phyloP scores from a whole-genome alignment of 2,329 filamentous ascomycete genomes.

The Ampelomyces quisqualis region DNA sequence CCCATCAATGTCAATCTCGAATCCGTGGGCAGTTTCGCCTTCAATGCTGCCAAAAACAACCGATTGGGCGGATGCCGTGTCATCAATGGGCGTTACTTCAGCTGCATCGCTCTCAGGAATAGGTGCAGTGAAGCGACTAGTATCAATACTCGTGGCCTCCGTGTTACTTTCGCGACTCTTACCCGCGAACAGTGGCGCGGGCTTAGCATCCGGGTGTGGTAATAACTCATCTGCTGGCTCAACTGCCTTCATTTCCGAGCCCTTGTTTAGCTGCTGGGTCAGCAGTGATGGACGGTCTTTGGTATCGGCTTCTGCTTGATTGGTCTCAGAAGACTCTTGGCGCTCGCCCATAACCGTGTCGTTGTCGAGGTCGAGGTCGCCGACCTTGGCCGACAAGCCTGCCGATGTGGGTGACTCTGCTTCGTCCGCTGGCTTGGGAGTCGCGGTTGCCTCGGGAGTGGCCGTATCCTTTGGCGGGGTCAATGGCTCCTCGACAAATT shows the following conservation, averaged over 20 bases:
- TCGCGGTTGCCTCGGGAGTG: constrained; percentile 19
- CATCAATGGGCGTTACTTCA: constrained; percentile 43
- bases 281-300: constrained; percentile 44
- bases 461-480: constrained; percentile 53
- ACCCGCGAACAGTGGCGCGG: constrained; percentile 63
- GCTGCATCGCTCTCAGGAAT: constrained; percentile 34
- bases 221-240: constrained; percentile 44
- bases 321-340: constrained; percentile 20
- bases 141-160: constrained; percentile 31
- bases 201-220: constrained; percentile 66
- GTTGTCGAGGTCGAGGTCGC: constrained; percentile 61
- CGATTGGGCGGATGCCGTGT: constrained; percentile 36
- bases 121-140: constrained; percentile 30
- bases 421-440: constrained; percentile 30
- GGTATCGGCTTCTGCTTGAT: constrained; percentile 24
- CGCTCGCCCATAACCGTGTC: constrained; percentile 53
- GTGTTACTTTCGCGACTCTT: constrained; percentile 39
- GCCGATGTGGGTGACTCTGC: constrained; percentile 53
- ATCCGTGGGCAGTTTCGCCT: constrained; percentile 40
- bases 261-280: constrained; percentile 46
- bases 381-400: constrained; percentile 57
- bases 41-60: constrained; percentile 40
- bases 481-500: constrained; percentile 76
- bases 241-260: constrained; percentile 25
- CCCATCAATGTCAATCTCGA: constrained; percentile 62